Evolutionary conservation across 2,329 filamentous ascomycete species (phyloP).

Genomic region (Elsinoe perseae): DNA sequence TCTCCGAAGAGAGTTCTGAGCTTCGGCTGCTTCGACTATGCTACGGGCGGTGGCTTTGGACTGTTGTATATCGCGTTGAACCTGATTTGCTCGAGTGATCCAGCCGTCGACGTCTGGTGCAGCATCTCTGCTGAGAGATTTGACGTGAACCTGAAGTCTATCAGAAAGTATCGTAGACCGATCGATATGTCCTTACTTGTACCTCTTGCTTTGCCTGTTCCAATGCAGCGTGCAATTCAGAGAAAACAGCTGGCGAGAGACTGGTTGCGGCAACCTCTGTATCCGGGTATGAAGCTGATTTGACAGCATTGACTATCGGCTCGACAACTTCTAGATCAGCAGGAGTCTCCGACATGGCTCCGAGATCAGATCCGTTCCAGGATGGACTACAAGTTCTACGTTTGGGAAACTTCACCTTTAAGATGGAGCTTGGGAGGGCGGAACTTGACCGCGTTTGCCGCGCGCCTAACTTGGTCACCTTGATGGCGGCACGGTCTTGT

Average conservation of each 20-base stretch:
- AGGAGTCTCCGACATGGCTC: background rate
- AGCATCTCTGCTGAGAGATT: conserved; percentile 59
- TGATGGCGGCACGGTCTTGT: background rate
- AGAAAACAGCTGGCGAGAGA: conserved; percentile 40
- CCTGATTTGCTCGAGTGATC: conserved; percentile 73
- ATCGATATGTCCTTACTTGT: conserved; percentile 37
- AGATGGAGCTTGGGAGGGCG: background rate
- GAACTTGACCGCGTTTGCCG: background rate
- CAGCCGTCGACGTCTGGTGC: conserved; percentile 76
- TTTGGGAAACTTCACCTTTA: background rate
- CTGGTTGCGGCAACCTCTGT: conserved; percentile 48
- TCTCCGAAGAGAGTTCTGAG: conserved; percentile 54
- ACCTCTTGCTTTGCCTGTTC: conserved; percentile 45
- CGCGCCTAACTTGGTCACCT: background rate
- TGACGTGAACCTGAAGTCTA: background rate
- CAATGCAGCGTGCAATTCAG: conserved; percentile 45
- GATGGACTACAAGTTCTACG: background rate
- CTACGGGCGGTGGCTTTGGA: conserved; percentile 72
- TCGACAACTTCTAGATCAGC: conserved; percentile 9
- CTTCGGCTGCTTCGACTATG: conserved; percentile 70
- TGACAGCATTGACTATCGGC: conserved; percentile 58
- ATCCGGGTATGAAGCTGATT: conserved; percentile 49
- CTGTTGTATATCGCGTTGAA: conserved; percentile 77
- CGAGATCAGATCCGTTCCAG: too few relatives aligned
- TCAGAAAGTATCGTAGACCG: background rate